A percentile compares a stretch with the other conserved stretches of the same genome.
Conservation (phyloP, 352 stramenopile species). For the Peronospora destructor region DNA sequence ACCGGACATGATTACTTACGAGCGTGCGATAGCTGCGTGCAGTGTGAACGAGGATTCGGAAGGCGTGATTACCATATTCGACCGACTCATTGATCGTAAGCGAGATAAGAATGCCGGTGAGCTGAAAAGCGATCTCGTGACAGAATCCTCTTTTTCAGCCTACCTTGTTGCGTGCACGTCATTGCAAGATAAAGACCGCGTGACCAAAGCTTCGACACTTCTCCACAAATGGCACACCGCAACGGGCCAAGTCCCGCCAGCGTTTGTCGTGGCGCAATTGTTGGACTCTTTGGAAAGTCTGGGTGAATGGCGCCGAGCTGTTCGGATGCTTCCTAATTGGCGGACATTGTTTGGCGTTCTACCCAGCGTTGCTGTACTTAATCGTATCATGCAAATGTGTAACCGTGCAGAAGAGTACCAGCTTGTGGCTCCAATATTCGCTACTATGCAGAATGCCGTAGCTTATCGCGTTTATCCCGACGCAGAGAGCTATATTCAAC, state of each 20-base stretch:
- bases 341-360: constrained; percentile 31
- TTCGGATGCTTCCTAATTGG: constrained; percentile 45
- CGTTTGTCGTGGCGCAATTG: constrained; percentile 34
- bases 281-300: constrained; percentile 42
- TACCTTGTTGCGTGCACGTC: constrained; percentile 37
- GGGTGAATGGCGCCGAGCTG: constrained; percentile 40
- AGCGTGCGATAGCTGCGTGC: constrained; percentile 36
- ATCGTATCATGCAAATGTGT: constrained; percentile 58
- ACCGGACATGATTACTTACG: constrained; percentile 25
- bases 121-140: constrained; percentile 27
- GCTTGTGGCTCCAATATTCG: constrained; percentile 54
- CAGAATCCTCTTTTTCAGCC: constrained; percentile 30
- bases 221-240: constrained; percentile 36
- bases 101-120: constrained; percentile 1
- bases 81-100: constrained; percentile 24
- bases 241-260: constrained; percentile 21
- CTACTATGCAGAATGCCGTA: constrained; percentile 49
- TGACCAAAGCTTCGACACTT: constrained; percentile 28
- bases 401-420: constrained; percentile 47
- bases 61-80: constrained; percentile 36
- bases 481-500: constrained; percentile 63
- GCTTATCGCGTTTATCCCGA: constrained; percentile 44
- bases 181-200: constrained; percentile 26
- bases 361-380: constrained; percentile 45
- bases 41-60: constrained; percentile 33